Conservation (phyloP, 164 flowering plant genomes). For the Sedum album region DNA sequence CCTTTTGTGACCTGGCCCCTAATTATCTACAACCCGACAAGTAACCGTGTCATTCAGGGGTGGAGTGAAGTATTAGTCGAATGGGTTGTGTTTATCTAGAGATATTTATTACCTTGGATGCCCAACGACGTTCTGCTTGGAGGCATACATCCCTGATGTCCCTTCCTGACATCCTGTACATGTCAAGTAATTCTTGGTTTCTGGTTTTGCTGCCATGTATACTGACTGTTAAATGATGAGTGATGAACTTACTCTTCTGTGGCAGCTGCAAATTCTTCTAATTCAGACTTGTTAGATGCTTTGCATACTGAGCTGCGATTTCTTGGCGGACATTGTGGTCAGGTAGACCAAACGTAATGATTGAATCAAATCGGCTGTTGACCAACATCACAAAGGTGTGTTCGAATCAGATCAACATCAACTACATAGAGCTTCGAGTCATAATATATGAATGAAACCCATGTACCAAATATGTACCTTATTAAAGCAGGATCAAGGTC, state of each 20-base stretch:
- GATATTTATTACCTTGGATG: constrained; percentile 15
- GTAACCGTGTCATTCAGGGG: too few relatives aligned
- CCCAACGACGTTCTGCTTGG: constrained; percentile 89
- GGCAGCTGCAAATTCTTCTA: constrained; percentile 50
- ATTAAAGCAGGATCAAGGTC: constrained; percentile 96
- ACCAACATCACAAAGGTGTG: constrained; percentile 1
- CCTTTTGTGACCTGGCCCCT: constrained; percentile 50
- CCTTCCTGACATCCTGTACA: constrained; percentile 73
- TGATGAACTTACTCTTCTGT: constrained; percentile 56
- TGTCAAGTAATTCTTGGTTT: not conserved
- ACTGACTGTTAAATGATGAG: not conserved
- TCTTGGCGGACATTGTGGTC: constrained; percentile 59
- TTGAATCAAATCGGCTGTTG: constrained; percentile 79
- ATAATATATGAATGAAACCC: not conserved
- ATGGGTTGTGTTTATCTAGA: too few relatives aligned
- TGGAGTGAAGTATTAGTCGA: too few relatives aligned
- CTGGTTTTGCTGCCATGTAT: not conserved
- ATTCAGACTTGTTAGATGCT: constrained; percentile 60
- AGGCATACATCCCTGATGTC: too few relatives aligned
- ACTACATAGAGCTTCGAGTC: too few relatives aligned
- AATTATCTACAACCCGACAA: constrained; percentile 41
- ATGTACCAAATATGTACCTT: constrained; percentile 32
- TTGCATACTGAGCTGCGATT: constrained; percentile 85
- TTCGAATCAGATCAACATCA: too few relatives aligned
- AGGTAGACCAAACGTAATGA: constrained; percentile 81